phyloP scores from a whole-genome alignment of 495 filamentous ascomycete species.

The Echria macrotheca region DNA sequence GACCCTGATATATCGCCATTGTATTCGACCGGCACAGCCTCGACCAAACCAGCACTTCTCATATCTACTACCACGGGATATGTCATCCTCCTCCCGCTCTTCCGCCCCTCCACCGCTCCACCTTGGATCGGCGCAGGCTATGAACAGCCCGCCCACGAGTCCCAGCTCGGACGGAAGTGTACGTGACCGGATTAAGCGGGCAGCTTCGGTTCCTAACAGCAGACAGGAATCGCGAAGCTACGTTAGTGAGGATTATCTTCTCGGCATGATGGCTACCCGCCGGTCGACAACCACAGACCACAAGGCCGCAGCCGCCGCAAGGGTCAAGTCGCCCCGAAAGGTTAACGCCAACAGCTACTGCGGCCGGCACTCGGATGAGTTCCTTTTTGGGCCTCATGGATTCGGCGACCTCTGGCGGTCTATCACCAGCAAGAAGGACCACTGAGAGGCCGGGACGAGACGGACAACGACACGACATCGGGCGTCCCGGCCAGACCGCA shows the following conservation, averaged over 20 bases:
- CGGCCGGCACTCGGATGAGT: conserved; percentile 31
- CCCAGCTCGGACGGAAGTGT: conserved; percentile 3
- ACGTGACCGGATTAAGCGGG: too few relatives aligned
- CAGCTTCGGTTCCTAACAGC: too few relatives aligned
- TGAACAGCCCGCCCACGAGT: background rate
- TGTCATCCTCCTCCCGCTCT: conserved; percentile 10
- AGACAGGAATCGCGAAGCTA: conserved; percentile 6
- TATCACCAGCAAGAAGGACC: conserved; percentile 19
- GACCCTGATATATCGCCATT: too few relatives aligned
- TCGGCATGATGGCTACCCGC: background rate
- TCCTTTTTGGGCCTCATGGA: conserved; percentile 24
- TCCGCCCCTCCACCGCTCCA: conserved; percentile 11
- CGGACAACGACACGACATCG: background rate
- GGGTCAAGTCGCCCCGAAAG: conserved; percentile 11
- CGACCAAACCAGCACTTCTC: too few relatives aligned
- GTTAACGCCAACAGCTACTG: conserved; percentile 34
- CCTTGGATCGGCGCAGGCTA: conserved; percentile 10
- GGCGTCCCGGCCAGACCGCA: conserved; percentile 4
- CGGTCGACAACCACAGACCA: conserved; percentile 5
- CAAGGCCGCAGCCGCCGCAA: conserved; percentile 9
- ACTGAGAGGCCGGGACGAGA: background rate
- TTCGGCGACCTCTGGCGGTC: conserved; percentile 24
- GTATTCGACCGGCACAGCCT: too few relatives aligned
- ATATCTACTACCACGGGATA: too few relatives aligned
- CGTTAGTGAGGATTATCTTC: conserved; percentile 12